Conservation (phyloP, 2,329 filamentous ascomycete genomes). For the Aphanocladium album region DNA sequence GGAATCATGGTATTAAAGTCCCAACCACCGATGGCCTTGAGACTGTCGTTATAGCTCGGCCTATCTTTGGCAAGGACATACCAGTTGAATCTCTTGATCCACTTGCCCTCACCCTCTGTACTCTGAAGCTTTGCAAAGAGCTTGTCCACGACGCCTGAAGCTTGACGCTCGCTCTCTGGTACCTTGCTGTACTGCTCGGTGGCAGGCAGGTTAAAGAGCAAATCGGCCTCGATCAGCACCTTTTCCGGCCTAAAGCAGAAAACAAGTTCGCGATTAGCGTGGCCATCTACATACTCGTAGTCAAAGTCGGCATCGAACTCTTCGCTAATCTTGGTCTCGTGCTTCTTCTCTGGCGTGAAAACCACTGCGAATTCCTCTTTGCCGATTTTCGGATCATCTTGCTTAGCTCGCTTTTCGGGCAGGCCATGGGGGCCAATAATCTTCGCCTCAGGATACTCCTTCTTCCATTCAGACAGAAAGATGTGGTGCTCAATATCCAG, state of each 20-base stretch:
- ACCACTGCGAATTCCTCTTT: constrained; percentile 59
- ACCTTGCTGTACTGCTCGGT: constrained; percentile 78
- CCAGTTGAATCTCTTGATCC: constrained; percentile 79
- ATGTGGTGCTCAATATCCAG: constrained; percentile 94
- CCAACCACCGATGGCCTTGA: constrained; percentile 68
- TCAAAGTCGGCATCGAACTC: constrained; percentile 88
- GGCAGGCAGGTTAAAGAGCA: constrained; percentile 87
- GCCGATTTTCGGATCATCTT: constrained; percentile 42
- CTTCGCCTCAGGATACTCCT: constrained; percentile 70
- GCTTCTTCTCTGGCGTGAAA: constrained; percentile 55
- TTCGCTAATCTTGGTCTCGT: constrained; percentile 51
- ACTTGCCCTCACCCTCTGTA: constrained; percentile 61
- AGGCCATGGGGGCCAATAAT: constrained; percentile 81
- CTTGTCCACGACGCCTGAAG: constrained; percentile 34
- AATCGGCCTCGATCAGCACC: constrained; percentile 81
- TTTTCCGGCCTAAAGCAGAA: constrained; percentile 75
- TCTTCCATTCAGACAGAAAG: constrained; percentile 79
- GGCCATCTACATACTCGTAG: constrained; percentile 73
- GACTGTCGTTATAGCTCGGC: constrained; percentile 62
- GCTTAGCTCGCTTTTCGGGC: constrained; percentile 69
- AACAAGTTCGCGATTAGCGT: constrained; percentile 82
- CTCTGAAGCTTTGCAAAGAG: constrained; percentile 51
- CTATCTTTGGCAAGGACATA: constrained; percentile 64
- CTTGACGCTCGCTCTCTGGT: constrained; percentile 34
- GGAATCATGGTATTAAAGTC: constrained; percentile 82